A percentile compares a stretch with the other conserved stretches of the same genome.
These are phyloP conservation scores for Haematococcus lacustris DNA, from an alignment of 139 green algal genomes.

Conservation along the genomic window DNA sequence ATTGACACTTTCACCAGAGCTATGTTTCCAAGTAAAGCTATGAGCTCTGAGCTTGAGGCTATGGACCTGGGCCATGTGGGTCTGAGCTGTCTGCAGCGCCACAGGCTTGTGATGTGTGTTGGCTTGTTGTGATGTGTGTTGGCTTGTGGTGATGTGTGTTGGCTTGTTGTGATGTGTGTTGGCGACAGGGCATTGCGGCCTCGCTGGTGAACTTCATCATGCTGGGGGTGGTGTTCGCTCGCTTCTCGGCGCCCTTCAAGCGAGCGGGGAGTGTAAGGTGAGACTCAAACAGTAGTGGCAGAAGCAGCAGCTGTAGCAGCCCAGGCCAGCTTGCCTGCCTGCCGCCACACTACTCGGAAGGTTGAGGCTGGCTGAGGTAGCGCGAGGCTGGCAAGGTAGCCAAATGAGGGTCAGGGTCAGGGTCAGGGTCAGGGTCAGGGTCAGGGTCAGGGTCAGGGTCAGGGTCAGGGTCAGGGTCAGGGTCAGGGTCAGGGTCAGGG, in stretches of 20 bases:
- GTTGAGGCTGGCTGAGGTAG: too few species aligned
- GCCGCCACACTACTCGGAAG: not conserved
- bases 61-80: not conserved
- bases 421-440: too few species aligned
- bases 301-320: too few species aligned
- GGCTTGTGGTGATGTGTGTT: not conserved
- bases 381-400: too few species aligned
- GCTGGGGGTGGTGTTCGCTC: slow-evolving; percentile 54
- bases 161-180: not conserved
- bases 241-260: slow-evolving; percentile 57
- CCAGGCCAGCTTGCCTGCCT: too few species aligned
- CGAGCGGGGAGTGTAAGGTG: slow-evolving; percentile 37
- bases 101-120: not conserved
- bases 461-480: too few species aligned
- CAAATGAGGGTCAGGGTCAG: too few species aligned
- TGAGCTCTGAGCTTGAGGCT: not conserved
- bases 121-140: too few species aligned
- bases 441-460: too few species aligned
- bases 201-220: slow-evolving; percentile 51
- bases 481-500: too few species aligned
- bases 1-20: not conserved
- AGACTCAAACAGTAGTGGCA: too few species aligned
- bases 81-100: not conserved
- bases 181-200: slow-evolving; percentile 34
- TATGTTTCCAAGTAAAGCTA: not conserved